phyloP scores from a whole-genome alignment of 1,139 yeast species.

The Ogataea hybrid region DNA sequence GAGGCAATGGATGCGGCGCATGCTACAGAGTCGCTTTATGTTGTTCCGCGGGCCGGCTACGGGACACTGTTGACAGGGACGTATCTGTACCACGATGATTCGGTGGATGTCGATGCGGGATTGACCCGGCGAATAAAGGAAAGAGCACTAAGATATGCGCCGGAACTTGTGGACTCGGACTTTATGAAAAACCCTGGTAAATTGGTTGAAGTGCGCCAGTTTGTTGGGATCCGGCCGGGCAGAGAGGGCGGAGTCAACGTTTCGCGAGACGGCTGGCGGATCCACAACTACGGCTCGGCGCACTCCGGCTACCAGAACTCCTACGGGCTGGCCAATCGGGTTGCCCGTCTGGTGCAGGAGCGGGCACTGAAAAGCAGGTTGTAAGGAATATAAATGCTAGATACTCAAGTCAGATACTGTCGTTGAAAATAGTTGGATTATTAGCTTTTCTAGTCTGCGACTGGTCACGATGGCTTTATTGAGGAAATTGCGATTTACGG shows the following conservation, averaged over 20 bases:
- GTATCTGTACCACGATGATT: constrained; percentile 32
- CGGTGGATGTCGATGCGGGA: constrained; percentile 35
- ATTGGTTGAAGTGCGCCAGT: constrained; percentile 38
- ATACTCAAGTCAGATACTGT: no score
- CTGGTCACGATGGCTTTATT: no score
- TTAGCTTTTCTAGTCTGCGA: no score
- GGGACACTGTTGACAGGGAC: constrained; percentile 51
- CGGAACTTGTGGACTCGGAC: constrained; percentile 35
- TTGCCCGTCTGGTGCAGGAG: constrained; percentile 31
- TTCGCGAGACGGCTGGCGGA: constrained; percentile 23
- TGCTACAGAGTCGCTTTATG: constrained; percentile 45
- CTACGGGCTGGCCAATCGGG: constrained; percentile 40
- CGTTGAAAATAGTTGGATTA: no score
- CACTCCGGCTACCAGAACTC: constrained; percentile 48
- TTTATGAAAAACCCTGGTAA: constrained; percentile 35
- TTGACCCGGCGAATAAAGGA: constrained; percentile 39
- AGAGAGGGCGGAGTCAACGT: constrained; percentile 45
- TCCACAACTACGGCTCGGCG: constrained; percentile 49
- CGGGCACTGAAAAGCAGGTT: constrained; percentile 1
- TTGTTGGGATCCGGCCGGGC: constrained; percentile 48
- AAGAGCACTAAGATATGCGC: constrained; percentile 42
- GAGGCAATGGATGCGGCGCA: constrained; percentile 37
- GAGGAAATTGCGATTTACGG: no score
- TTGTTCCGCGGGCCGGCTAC: constrained; percentile 50
- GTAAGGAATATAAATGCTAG: neutral